Conservation (phyloP, 371 early-diverging fungal species). For the Spiromyces aspiralis region DNA sequence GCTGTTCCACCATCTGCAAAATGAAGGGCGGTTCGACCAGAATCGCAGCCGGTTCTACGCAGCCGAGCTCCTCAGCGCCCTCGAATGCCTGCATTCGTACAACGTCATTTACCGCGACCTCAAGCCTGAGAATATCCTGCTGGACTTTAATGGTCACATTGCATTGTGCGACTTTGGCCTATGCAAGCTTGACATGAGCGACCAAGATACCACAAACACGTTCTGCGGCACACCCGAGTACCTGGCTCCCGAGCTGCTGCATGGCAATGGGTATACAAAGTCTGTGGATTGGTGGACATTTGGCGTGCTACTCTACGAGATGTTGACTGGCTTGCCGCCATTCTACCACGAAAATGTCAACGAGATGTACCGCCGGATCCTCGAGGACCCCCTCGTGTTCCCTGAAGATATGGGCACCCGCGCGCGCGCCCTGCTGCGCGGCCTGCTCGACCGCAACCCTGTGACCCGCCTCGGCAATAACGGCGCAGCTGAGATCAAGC, state of each 20-base stretch:
- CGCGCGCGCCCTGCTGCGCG: slow-evolving; percentile 53
- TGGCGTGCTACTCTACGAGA: slow-evolving; percentile 92
- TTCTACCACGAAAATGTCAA: slow-evolving; percentile 93
- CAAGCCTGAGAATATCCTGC: slow-evolving; percentile 91
- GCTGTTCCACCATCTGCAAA: slow-evolving; percentile 77
- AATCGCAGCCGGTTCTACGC: slow-evolving; percentile 91
- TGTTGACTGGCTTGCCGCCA: slow-evolving; percentile 88
- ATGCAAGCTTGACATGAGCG: slow-evolving; percentile 90
- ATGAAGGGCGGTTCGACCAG: slow-evolving; percentile 66
- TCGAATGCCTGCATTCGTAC: slow-evolving; percentile 78
- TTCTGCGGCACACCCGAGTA: slow-evolving; percentile 99
- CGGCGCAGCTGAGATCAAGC: slow-evolving; percentile 77
- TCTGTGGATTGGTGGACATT: slow-evolving; percentile 97
- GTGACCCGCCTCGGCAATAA: slow-evolving; percentile 63
- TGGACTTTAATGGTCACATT: slow-evolving; percentile 94
- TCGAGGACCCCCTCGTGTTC: slow-evolving; percentile 66
- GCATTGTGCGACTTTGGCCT: slow-evolving; percentile 96
- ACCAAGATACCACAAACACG: slow-evolving; percentile 81
- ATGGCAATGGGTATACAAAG: slow-evolving; percentile 87
- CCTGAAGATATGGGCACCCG: slow-evolving; percentile 65
- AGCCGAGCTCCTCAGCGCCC: slow-evolving; percentile 38
- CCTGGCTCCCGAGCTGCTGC: slow-evolving; percentile 92
- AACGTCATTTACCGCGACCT: slow-evolving; percentile 82
- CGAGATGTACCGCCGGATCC: slow-evolving; percentile 89
- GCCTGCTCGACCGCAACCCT: slow-evolving; percentile 71